These are phyloP conservation scores for Gardenia jasminoides DNA, from an alignment of 257 asterid genomes.

Conservation along the genomic window DNA sequence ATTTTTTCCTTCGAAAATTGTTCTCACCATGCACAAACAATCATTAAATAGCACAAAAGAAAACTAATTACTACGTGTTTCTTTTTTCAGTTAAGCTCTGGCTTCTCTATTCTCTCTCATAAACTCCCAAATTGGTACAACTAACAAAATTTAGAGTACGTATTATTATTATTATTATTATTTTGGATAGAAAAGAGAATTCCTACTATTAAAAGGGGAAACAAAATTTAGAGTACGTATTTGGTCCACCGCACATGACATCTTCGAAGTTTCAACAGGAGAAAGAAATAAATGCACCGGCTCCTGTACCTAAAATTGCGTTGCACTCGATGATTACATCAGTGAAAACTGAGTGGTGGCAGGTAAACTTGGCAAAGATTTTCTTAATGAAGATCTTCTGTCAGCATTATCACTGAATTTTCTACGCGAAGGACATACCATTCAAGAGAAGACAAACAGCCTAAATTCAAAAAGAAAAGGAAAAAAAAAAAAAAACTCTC, in stretches of 20 bases:
- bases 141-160: too few species aligned
- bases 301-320: slow-evolving; percentile 10
- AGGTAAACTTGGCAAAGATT: slow-evolving; percentile 9
- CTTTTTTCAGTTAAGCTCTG: background rate
- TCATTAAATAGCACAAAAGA: too few species aligned
- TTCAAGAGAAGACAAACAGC: background rate
- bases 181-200: too few species aligned
- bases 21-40: too few species aligned
- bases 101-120: too few species aligned
- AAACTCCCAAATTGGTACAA: too few species aligned
- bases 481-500: too few species aligned
- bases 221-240: background rate
- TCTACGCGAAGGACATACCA: background rate
- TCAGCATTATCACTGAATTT: background rate
- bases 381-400: slow-evolving; percentile 3
- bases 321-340: background rate
- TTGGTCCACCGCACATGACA: slow-evolving; percentile 25
- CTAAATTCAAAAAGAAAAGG: background rate
- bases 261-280: slow-evolving; percentile 2
- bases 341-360: slow-evolving; percentile 10
- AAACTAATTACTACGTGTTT: background rate
- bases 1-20: too few species aligned
- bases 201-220: too few species aligned
- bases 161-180: too few species aligned
- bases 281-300: slow-evolving; percentile 8